Base-by-base conservation (phyloP, 2,329 filamentous ascomycete species). In the Aspergillus unguis region DNA sequence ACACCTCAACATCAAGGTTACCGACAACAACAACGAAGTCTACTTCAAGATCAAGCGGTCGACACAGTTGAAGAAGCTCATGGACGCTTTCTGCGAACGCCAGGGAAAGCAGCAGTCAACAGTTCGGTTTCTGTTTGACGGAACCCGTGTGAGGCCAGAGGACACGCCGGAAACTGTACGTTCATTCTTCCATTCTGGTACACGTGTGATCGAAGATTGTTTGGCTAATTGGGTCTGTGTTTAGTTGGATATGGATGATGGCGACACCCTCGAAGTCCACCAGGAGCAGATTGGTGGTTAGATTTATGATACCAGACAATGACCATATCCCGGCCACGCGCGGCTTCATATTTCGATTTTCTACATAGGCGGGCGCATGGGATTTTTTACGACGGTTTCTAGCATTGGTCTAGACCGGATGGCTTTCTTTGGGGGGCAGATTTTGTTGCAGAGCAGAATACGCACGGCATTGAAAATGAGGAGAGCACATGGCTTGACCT, bases 1-100 rank as follows among this genome's bases (percentile, higher is more conserved):
- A 76, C 94, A 99, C 74, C 80, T 99, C 4, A 99, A 99, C 77
- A 97, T 99, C 77, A 99, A 99, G 73, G 94, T 99, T 10, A 97
- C 94, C 0, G 94, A 99, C 65, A 96, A 95, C 78, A 96, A 96
- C 78, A 99, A 99, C 72, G 94, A 99, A 71, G 92, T 99, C 65
- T 99, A 97, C 75, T 99, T 99, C 81, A 99, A 99, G 81, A 99
- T 99, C 78, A 99, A 99, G 86, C 85, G 92, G 35, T 91, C 87
- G 25, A 99, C 94, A 1, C 89, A 91, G 71, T 83, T 99, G 1
- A 94, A 96, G 77, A 99, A 99, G 80, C 80, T 99, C 50, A 99
- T 99, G 94, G 87, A 90, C 57, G 94, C 94, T 23, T 99, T 97
- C 73, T 99, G 94, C 74, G 92, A 97, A 62, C 85, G 94, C 26